Percentiles rank a stretch among this genome's conserved stretches.
phyloP scores from a whole-genome alignment of 1,139 yeast genomes.

The Yamadazyma pseudoaaseri region DNA sequence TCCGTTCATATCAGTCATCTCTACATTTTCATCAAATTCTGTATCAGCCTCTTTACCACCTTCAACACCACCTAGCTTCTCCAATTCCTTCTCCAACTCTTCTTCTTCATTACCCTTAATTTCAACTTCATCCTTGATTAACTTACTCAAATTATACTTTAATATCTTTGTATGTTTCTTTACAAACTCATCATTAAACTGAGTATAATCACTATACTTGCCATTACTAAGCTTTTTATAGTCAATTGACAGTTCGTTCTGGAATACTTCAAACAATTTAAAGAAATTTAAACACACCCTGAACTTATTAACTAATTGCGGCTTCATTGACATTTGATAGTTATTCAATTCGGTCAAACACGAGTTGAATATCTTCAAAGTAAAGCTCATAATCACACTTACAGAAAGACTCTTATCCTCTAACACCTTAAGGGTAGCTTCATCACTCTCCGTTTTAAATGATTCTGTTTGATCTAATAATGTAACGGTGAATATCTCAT shows the following conservation, averaged over 20 bases:
- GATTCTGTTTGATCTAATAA: constrained; percentile 66
- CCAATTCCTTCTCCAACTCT: constrained; percentile 29
- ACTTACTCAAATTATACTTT: constrained; percentile 39
- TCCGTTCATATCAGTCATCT: background rate
- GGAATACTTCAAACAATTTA: constrained; percentile 28
- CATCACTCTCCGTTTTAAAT: constrained; percentile 44
- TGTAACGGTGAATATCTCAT: constrained; percentile 55
- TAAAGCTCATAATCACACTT: constrained; percentile 60
- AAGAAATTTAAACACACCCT: constrained; percentile 40
- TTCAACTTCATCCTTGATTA: constrained; percentile 38
- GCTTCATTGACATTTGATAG: constrained; percentile 26
- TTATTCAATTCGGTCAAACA: constrained; percentile 30
- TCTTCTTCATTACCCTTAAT: constrained; percentile 26
- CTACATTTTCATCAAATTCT: background rate
- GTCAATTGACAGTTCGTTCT: constrained; percentile 28
- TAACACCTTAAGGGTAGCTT: constrained; percentile 40
- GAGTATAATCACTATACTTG: constrained; percentile 23
- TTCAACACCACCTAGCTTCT: constrained; percentile 6
- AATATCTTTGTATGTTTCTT: constrained; percentile 37
- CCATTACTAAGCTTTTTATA: constrained; percentile 33
- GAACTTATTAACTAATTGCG: constrained; percentile 29
- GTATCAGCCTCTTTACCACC: background rate
- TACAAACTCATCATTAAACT: constrained; percentile 25
- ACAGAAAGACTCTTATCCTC: constrained; percentile 57
- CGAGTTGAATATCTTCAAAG: constrained; percentile 58